These are phyloP conservation scores for Salix caprea DNA, from an alignment of 345 rosid species.

Conservation along the genomic window DNA sequence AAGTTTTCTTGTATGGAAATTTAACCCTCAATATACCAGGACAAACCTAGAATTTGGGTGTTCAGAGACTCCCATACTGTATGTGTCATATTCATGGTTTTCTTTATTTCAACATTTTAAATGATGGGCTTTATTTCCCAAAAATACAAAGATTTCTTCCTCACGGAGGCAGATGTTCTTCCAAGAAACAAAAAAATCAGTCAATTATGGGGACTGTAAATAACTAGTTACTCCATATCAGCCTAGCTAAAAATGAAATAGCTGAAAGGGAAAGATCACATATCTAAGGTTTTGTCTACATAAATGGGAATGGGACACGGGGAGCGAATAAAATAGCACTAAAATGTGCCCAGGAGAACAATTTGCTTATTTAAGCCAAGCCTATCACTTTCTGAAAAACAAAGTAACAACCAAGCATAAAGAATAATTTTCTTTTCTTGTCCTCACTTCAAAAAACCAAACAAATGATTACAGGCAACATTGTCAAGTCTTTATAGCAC, in stretches of 20 bases:
- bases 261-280: neutral
- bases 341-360: neutral
- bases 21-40: neutral
- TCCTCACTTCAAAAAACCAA: neutral
- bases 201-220: neutral
- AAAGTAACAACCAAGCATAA: neutral
- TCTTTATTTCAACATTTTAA: neutral
- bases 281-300: neutral
- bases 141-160: neutral
- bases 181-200: neutral
- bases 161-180: neutral
- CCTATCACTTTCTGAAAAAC: neutral
- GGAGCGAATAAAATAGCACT: neutral
- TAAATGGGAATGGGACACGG: neutral
- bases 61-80: neutral
- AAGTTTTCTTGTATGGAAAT: neutral
- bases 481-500: neutral
- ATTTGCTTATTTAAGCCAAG: neutral
- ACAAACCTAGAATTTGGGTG: neutral
- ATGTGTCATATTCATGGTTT: neutral
- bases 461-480: neutral
- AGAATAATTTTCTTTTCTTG: neutral
- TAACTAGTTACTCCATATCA: neutral
- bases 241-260: neutral
- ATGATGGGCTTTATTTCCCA: neutral